Conservation (phyloP, 768 basidiomycete genomes). For the Naganishia antarctica region DNA sequence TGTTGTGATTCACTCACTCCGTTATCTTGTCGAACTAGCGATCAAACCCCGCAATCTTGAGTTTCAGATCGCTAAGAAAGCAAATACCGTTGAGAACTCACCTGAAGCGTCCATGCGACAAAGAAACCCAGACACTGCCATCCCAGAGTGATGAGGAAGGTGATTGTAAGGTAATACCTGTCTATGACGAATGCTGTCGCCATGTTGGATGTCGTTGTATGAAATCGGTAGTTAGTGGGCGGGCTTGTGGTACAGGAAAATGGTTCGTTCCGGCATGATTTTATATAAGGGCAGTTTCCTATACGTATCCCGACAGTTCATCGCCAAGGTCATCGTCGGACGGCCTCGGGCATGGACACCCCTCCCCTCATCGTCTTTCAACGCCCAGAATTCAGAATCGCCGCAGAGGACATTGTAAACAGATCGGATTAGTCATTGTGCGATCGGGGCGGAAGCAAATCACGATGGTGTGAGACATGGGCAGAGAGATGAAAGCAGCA, state of each 20-base stretch:
- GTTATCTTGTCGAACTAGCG: slow-evolving; percentile 66
- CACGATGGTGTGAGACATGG: not conserved
- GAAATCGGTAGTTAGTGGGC: too few relatives aligned
- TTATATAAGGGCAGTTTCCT: too few relatives aligned
- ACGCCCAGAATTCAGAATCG: not conserved
- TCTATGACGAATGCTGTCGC: slow-evolving; percentile 33
- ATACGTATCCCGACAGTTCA: too few relatives aligned
- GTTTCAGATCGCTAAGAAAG: too few relatives aligned
- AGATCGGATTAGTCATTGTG: not conserved
- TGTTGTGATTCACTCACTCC: slow-evolving; percentile 50
- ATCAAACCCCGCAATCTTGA: not conserved
- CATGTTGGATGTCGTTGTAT: not conserved
- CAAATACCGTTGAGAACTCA: slow-evolving; percentile 31
- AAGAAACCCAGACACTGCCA: slow-evolving; percentile 63
- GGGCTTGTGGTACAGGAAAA: too few relatives aligned
- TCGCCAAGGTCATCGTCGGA: too few relatives aligned
- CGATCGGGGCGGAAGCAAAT: not conserved
- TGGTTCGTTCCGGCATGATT: too few relatives aligned
- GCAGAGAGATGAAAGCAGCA: not conserved
- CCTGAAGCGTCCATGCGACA: slow-evolving; percentile 63
- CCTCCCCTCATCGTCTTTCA: not conserved
- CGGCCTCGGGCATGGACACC: too few relatives aligned
- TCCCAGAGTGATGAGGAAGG: slow-evolving; percentile 40
- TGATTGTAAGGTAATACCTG: slow-evolving; percentile 40
- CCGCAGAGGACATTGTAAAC: not conserved